Evolutionary conservation across 768 basidiomycete genomes (phyloP).

Genomic region (Hypholoma sublateritium): DNA sequence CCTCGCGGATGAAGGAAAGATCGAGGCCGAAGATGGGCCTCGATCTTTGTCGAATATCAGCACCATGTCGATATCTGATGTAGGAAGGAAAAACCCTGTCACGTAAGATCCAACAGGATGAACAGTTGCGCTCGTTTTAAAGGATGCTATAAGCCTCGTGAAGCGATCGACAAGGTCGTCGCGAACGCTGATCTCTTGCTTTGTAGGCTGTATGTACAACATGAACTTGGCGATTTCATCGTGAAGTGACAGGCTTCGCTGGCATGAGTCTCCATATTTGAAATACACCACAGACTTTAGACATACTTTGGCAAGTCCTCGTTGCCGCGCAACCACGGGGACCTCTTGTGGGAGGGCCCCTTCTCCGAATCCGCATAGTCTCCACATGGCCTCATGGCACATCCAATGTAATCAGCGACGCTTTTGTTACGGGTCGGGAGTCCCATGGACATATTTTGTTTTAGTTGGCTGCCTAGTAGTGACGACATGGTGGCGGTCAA

Average conservation of each 20-base stretch:
- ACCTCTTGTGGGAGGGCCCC: not conserved
- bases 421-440: conserved; percentile 19
- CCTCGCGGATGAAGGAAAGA: not conserved
- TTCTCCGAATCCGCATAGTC: conserved; percentile 13
- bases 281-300: no score
- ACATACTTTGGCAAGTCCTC: no score
- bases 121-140: conserved; percentile 11
- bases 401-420: conserved; percentile 17
- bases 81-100: conserved; percentile 24
- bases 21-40: not conserved
- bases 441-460: conserved; percentile 18
- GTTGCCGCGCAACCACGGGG: conserved; percentile 15
- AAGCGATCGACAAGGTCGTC: conserved; percentile 22
- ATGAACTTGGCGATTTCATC: conserved; percentile 21
- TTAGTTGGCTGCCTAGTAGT: conserved; percentile 2
- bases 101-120: conserved; percentile 23
- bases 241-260: conserved; percentile 5
- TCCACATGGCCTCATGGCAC: conserved; percentile 20
- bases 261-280: no score
- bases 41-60: conserved; percentile 7
- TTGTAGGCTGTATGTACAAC: conserved; percentile 22
- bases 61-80: conserved; percentile 28
- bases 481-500: not conserved
- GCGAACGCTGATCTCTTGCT: conserved; percentile 15
- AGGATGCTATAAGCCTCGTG: conserved; percentile 15